Percentiles rank a stretch among this genome's conserved stretches.
These are phyloP conservation scores for Immersiporthe knoxdaviesiana DNA, from an alignment of 2,329 filamentous ascomycete species.

Conservation along the genomic window DNA sequence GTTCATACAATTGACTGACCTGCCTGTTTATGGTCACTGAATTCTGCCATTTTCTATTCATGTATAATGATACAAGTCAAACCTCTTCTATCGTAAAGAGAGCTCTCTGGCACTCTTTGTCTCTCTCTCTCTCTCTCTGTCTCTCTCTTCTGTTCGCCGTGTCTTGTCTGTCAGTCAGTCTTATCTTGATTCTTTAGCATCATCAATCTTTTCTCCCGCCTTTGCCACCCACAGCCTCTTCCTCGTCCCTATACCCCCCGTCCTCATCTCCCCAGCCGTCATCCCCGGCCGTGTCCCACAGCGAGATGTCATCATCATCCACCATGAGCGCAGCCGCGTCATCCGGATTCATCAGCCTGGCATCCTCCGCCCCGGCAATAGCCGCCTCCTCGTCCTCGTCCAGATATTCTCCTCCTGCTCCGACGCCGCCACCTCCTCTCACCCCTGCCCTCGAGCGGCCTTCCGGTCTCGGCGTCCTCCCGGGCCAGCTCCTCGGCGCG, in stretches of 20 bases:
- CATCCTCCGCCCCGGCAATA: constrained; percentile 39
- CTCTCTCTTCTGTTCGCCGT: background rate
- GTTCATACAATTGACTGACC: background rate
- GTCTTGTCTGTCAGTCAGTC: background rate
- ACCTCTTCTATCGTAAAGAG: background rate
- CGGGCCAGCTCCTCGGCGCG: constrained; percentile 61
- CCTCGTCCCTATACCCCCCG: constrained; percentile 35
- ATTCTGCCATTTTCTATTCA: background rate
- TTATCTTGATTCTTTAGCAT: background rate
- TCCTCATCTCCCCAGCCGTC: constrained; percentile 40
- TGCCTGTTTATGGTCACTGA: background rate
- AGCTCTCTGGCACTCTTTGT: background rate
- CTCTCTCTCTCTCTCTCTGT: background rate
- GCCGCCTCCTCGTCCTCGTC: constrained; percentile 45
- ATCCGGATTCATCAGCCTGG: constrained; percentile 37
- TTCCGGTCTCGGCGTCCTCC: constrained; percentile 43
- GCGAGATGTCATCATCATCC: constrained; percentile 60
- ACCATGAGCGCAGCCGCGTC: constrained; percentile 58
- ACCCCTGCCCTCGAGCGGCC: constrained; percentile 20
- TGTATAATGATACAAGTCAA: background rate
- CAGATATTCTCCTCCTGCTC: constrained; percentile 34
- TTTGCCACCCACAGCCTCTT: constrained; percentile 31
- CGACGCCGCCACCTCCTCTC: constrained; percentile 5
- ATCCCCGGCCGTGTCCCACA: constrained; percentile 54
- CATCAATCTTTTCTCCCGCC: constrained; percentile 24